Evolutionary conservation across 2,329 filamentous ascomycete species (phyloP), one percentile per base, ranked within the genome.

Genomic region (Endothia cerciana): DNA sequence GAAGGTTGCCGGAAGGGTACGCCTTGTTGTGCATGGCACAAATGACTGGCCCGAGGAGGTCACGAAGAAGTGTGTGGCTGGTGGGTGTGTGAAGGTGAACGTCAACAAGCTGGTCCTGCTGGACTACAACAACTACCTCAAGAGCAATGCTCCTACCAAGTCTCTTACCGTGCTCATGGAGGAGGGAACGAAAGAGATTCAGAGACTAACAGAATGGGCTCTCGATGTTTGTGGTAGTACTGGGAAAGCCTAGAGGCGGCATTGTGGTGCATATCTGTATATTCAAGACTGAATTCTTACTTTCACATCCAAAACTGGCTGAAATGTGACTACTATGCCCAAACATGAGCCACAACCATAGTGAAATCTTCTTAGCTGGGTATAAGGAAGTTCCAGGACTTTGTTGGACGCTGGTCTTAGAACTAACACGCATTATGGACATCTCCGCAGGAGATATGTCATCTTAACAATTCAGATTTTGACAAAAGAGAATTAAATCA

Each of bases 51-150:
- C 77, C 65, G 73, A 80, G 73, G 77, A 78, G 17, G 80, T 81
- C 65, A 82, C 82, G 68, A 66, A 72, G 36, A 73, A 73, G 60
- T 83, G 81, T 74, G 82, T 84, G 72, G 73, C 74, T 30, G 77
- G 73, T 8, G 82, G 82, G 58, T 78, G 83, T 45, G 77, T 76
- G 59, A 83, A 83, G 75, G 73, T 83, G 68, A 84, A 84, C 19
- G 56, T 59, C 15, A 67, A 67, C 59, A 67, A 65, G 57, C 15
- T 67, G 49, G 65, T 67, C 15, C 60, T 67, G 51, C 62, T 65
- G 28, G 65, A 67, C 33, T 67, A 67, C 56, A 33, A 45, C 43
- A 65, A 65, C 28, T 53, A 67, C 43, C 55, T 67, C 43, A 65
- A 65, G 59, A 43, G 25, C 11, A 65, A 68, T 7, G 60, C 66